Conservation (phyloP, 148 eudicot genomes). For the Tetragonia tetragonoides region DNA sequence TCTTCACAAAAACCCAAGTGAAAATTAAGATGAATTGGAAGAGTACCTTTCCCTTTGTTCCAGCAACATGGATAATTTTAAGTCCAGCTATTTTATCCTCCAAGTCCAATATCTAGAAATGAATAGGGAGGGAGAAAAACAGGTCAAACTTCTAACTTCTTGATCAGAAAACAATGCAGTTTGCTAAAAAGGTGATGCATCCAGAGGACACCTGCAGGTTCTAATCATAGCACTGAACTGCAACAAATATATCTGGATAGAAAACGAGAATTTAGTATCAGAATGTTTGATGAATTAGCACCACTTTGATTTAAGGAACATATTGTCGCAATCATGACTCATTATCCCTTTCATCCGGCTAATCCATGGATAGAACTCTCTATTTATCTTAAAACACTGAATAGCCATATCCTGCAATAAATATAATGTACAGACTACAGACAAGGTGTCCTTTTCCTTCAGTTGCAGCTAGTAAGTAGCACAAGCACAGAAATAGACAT, state of each 20-base stretch:
- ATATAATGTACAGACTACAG: not conserved
- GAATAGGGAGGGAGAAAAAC: not conserved
- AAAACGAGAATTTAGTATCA: conserved; percentile 4
- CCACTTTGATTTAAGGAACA: not conserved
- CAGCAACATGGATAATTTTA: conserved; percentile 88
- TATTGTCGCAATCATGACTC: not conserved
- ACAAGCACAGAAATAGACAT: not conserved
- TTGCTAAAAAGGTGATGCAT: not conserved
- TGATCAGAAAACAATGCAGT: not conserved
- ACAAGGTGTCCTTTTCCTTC: not conserved
- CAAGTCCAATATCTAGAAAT: conserved; percentile 64
- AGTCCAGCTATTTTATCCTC: conserved; percentile 66
- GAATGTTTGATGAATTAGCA: conserved; percentile 10
- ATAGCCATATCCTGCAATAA: not conserved
- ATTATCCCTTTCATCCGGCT: not conserved
- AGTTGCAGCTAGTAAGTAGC: not conserved
- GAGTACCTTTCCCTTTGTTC: conserved; percentile 90
- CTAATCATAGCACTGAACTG: not conserved
- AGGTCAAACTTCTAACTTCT: not conserved
- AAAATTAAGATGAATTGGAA: conserved; percentile 9
- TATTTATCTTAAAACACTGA: not conserved
- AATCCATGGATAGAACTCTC: not conserved
- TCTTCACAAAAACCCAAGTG: not conserved
- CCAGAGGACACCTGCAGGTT: not conserved
- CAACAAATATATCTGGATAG: not conserved